Evolutionary conservation across 805 yeast genomes (phyloP).

Genomic region (Metschnikowia gruessii): DNA sequence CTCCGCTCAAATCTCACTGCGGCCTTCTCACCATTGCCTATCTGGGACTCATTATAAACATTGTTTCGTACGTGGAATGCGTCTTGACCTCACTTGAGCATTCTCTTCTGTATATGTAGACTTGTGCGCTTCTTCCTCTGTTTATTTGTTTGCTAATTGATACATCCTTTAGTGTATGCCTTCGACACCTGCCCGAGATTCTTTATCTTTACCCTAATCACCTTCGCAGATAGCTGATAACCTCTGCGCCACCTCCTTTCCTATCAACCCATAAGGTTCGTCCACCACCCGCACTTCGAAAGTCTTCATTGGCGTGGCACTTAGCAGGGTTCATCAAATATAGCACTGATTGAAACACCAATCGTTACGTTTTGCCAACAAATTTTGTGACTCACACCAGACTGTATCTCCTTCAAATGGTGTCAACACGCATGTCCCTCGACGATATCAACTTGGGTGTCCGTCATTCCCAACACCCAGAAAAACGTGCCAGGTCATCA

Average conservation of each 20-base stretch:
- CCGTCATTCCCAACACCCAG: slow-evolving; percentile 6
- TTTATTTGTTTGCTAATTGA: background rate
- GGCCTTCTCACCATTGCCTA: slow-evolving; percentile 4
- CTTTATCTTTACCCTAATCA: background rate
- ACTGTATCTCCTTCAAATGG: background rate
- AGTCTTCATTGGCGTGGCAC: no score
- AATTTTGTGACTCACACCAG: background rate
- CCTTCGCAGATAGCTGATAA: background rate
- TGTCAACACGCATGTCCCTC: slow-evolving; percentile 4
- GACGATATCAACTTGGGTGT: slow-evolving; percentile 10
- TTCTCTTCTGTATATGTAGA: slow-evolving; percentile 1
- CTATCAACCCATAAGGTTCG: no score
- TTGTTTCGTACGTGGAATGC: slow-evolving; percentile 1
- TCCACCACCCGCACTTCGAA: no score
- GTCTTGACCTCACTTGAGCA: background rate
- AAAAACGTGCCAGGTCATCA: slow-evolving; percentile 32
- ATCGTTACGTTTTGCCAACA: background rate
- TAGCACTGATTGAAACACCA: no score
- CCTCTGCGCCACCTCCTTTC: background rate
- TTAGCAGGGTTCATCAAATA: no score
- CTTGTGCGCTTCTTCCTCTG: background rate
- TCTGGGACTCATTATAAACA: slow-evolving; percentile 9
- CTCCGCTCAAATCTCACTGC: background rate
- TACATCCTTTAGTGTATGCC: background rate
- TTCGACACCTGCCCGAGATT: background rate